These are phyloP conservation scores for Cladosporium cucumerinum DNA, from an alignment of 2,329 filamentous ascomycete species.

Conservation along the genomic window DNA sequence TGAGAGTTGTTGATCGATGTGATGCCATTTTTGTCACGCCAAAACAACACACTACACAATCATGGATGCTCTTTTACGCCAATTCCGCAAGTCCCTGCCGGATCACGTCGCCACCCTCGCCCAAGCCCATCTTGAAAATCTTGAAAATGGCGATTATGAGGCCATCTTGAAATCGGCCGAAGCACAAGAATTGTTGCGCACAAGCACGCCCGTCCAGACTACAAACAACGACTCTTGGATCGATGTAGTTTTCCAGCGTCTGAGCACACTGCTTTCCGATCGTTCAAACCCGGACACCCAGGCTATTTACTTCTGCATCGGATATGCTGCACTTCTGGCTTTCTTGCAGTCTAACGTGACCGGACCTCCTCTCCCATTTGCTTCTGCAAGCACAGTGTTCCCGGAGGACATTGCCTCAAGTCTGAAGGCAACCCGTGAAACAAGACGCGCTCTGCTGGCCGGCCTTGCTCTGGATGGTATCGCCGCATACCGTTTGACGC, in stretches of 20 bases:
- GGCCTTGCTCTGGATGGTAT: conserved; percentile 79
- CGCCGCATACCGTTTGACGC: conserved; percentile 78
- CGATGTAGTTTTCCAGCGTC: conserved; percentile 45
- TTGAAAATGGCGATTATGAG: conserved; percentile 44
- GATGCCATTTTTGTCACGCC: too few species aligned
- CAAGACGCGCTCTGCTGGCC: conserved; percentile 61
- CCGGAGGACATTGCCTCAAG: conserved; percentile 45
- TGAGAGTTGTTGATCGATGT: background rate
- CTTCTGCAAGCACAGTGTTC: conserved; percentile 49
- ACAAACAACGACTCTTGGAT: conserved; percentile 34
- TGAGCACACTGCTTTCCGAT: conserved; percentile 38
- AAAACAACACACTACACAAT: background rate
- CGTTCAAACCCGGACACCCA: conserved; percentile 40
- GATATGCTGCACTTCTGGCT: conserved; percentile 66
- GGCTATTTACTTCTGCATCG: conserved; percentile 52
- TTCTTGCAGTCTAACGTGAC: conserved; percentile 88
- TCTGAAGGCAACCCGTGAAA: conserved; percentile 35
- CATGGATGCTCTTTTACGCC: conserved; percentile 40
- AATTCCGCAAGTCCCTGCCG: conserved; percentile 41
- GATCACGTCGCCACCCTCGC: conserved; percentile 41
- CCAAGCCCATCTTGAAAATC: conserved; percentile 36
- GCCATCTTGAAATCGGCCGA: conserved; percentile 39
- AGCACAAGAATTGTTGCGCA: conserved; percentile 24
- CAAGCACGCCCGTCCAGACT: background rate
- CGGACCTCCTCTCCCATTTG: conserved; percentile 70